Base-by-base conservation (phyloP, 768 basidiomycete species). In the Russula compacta region DNA sequence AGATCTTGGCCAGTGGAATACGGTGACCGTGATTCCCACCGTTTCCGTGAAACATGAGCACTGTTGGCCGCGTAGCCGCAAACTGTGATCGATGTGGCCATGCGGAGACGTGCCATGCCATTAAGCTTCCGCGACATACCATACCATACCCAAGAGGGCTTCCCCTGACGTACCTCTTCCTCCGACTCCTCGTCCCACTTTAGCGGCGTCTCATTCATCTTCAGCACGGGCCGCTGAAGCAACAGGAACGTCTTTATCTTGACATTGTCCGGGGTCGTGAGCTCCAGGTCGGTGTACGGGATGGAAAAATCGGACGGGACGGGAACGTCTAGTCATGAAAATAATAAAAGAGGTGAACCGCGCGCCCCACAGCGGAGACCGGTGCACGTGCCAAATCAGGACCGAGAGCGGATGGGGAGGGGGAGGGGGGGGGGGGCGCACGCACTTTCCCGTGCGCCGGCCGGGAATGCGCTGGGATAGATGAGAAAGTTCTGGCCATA, bases 41-140 rank as follows among this genome's bases (percentile, higher is more conserved):
- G 67, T 91, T 91, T 7, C 95, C 95, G 67, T 98, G 95, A 58
- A 97, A 92, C 84, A 98, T 90, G 53, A 98, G 72, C 2, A 98
- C 78, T 0, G 93, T 97, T 1, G 95, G 95, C 15, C 93, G 78
- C 47, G 70, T 71, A 0, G 75, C 69, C 15, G 77, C 75, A 62
- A 78, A 78, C 79, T 79, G 51, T 3, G n/a, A 6, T 4, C 4
- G 32, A 12, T 15, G 24, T 29, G 24, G 24, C 14, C 33, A 15
- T 5, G 11, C 15, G 11, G 6, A 29, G 24, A 29, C 24, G 3
- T 29, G 24, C 24, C 24, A 29, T 29, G 24, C 24, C 24, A 4
- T 33, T 39, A 17, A 46, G 21, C 3, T 39, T 47, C 48, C 32
- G 44, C n/a, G 44, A 14, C 24, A 36, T 21, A 40, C 48, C 42